Evolutionary conservation across 192 early-diverging fungal genomes (phyloP), one percentile per base, ranked within the genome.

Genomic region (Coemansia sp.): DNA sequence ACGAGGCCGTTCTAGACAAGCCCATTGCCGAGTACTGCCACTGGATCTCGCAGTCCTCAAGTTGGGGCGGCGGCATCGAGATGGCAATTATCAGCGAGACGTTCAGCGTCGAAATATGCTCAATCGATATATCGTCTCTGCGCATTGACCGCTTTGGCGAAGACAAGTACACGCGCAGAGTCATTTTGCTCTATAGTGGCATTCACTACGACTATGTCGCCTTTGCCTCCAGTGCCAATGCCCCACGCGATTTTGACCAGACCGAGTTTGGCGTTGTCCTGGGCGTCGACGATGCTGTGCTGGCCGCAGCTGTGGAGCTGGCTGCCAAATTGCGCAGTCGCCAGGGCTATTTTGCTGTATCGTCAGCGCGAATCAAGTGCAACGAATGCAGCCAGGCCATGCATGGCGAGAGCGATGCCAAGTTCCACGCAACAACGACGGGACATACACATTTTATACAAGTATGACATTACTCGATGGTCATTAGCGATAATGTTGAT

Each of bases 171-270:
- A 15, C 66, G 3, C 63, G 63, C 11, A 72, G 87, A 10, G 84
- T 85, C 16, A 64, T 88, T 63, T 38, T 89, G n/a, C 62, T 90
- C 2, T 89, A 88, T 74, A 86, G 79, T 55, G 90, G 89, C 5
- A 83, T 87, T 49, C 92, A 92, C 73, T 93, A 91, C 75, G 91
- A 93, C 80, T 91, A 90, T 60, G 76, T 90, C 10, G 91, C 85
- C 2, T 65, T 89, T 36, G 67, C 83, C 1, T 79, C 86, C 0
- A 33, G 22, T 31, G 62, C 34, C 7, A 69, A 61, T 24, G 73
- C 74, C 11, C 77, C 86, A 5, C 47, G 47, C 29, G 89, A 88
- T 15, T 90, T 89, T 84, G 91, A 92, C 70, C 78, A 85, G 68
- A 90, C 89, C 13, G 67, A 79, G 66, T 92, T 92, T 67, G 64